phyloP scores from a whole-genome alignment of 176 grass and related monocot species.

The Cymbopogon citratus region DNA sequence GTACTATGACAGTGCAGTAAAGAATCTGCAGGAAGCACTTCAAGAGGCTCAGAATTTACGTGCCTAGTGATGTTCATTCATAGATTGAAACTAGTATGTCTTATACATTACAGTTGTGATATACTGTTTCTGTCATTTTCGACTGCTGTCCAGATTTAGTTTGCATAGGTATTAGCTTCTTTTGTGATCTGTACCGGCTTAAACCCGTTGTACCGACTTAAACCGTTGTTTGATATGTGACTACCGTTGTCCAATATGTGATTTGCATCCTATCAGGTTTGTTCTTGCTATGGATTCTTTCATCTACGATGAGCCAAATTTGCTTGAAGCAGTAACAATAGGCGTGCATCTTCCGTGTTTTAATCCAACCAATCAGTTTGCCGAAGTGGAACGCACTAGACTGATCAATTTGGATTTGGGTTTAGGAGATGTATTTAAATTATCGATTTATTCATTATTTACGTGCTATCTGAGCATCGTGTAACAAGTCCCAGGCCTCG shows the following conservation, averaged over 20 bases:
- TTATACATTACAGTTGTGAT: constrained; percentile 17
- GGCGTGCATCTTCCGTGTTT: background rate
- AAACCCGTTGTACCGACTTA: background rate
- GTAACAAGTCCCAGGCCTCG: background rate
- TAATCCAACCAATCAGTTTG: background rate
- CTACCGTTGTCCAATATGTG: constrained; percentile 2
- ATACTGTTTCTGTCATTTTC: background rate
- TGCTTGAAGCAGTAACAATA: background rate
- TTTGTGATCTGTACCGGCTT: background rate
- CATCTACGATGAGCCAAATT: background rate
- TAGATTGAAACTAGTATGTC: constrained; percentile 23
- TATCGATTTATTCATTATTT: background rate
- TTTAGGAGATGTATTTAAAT: background rate
- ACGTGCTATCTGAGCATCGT: background rate
- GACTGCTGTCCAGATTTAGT: constrained; percentile 10
- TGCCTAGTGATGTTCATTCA: constrained; percentile 32
- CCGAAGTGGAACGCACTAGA: background rate
- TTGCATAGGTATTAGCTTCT: constrained; percentile 7
- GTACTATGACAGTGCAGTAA: constrained; percentile 87
- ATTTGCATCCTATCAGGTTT: background rate
- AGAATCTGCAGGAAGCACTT: constrained; percentile 73
- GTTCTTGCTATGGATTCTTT: background rate
- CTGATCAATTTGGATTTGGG: background rate
- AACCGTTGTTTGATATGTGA: background rate
- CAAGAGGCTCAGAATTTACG: constrained; percentile 36